A percentile compares a stretch with the other conserved stretches of the same genome.
Conservation (phyloP, 2,329 filamentous ascomycete species). For the Pseudogymnoascus sp. region DNA sequence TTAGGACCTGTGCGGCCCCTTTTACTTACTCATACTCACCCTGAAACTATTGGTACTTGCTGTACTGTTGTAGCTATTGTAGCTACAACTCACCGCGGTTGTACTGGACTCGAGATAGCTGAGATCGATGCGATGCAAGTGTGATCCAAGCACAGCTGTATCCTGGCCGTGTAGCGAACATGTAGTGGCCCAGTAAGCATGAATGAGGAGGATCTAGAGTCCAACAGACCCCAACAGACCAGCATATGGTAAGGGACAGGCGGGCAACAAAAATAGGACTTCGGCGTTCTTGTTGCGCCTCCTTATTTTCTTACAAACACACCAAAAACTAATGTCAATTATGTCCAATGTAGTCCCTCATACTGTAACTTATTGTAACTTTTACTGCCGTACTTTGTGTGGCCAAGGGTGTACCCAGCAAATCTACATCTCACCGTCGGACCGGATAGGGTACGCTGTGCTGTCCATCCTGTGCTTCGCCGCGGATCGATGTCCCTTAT, state of each 20-base stretch:
- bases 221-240: not conserved
- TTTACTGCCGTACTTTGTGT: not conserved
- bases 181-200: not conserved
- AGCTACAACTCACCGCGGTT: not conserved
- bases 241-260: not conserved
- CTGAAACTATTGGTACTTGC: not conserved
- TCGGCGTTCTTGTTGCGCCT: not conserved
- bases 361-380: not conserved
- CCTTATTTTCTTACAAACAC: not conserved
- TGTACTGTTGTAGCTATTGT: not conserved
- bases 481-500: not conserved
- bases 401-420: not conserved
- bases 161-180: not conserved
- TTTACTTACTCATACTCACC: not conserved
- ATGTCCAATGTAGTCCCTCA: constrained; percentile 4
- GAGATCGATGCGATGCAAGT: not conserved
- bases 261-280: not conserved
- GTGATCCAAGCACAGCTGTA: not conserved
- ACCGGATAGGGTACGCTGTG: not conserved
- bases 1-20: not conserved
- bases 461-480: constrained; percentile 4
- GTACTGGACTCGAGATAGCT: not conserved
- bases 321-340: not conserved
- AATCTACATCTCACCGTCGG: constrained; percentile 7
- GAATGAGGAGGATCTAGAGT: not conserved